phyloP scores from a whole-genome alignment of 306 rosid genomes.

The Adenanthera pavonina region DNA sequence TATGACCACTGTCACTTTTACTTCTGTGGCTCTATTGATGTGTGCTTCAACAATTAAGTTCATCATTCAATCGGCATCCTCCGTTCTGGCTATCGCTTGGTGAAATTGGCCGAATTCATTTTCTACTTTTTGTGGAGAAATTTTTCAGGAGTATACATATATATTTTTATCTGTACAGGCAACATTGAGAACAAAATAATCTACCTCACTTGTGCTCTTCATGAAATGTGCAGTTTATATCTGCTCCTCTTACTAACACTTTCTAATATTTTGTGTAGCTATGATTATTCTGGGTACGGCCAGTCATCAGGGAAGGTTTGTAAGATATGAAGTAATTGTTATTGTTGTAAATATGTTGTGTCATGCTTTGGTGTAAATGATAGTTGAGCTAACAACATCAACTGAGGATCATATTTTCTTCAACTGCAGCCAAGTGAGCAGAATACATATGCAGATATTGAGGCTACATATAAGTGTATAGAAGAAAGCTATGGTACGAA shows the following conservation, averaged over 20 bases:
- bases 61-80: not conserved
- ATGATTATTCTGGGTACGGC: constrained; percentile 95
- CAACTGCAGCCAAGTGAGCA: constrained; percentile 90
- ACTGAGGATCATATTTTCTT: constrained; percentile 42
- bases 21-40: not conserved
- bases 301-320: constrained; percentile 97
- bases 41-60: constrained; percentile 23
- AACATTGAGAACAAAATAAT: constrained; percentile 1
- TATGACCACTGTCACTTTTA: not conserved
- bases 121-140: constrained; percentile 13
- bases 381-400: constrained; percentile 36
- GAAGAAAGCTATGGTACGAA: constrained; percentile 88
- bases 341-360: not conserved
- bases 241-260: constrained; percentile 23
- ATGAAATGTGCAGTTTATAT: constrained; percentile 3
- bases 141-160: not conserved
- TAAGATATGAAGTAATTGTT: constrained; percentile 36
- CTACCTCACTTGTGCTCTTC: constrained; percentile 20
- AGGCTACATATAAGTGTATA: constrained; percentile 88
- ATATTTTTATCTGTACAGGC: not conserved
- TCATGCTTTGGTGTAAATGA: constrained; percentile 9
- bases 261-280: constrained; percentile 61
- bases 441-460: constrained; percentile 93
- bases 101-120: constrained; percentile 20
- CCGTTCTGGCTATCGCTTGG: constrained; percentile 4